These are phyloP conservation scores for Fraxinus platypoda DNA, from an alignment of 305 asterid genomes.

Conservation along the genomic window DNA sequence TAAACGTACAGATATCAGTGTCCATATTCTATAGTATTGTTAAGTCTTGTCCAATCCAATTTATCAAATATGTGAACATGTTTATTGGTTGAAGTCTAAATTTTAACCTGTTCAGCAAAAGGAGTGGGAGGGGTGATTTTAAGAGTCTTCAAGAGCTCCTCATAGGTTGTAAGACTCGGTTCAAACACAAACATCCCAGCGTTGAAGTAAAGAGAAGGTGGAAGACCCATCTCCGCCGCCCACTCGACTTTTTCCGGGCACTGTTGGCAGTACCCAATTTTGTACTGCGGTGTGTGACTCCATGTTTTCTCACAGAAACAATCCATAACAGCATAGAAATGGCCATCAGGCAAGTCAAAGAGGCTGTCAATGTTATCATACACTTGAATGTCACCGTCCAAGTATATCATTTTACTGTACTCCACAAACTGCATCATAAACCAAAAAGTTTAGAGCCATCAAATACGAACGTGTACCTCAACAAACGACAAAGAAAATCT, in stretches of 20 bases:
- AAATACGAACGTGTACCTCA: neutral
- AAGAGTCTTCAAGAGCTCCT: conserved; percentile 34
- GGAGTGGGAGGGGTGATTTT: conserved; percentile 37
- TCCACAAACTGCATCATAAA: conserved; percentile 42
- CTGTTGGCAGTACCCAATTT: conserved; percentile 46
- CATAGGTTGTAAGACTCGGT: conserved; percentile 41
- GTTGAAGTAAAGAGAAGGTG: conserved; percentile 45
- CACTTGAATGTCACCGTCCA: conserved; percentile 53
- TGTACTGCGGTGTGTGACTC: conserved; percentile 39
- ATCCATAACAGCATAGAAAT: conserved; percentile 46
- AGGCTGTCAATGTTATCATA: conserved; percentile 43
- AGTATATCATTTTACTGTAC: conserved; percentile 53
- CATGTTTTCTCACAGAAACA: conserved; percentile 52
- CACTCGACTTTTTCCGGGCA: conserved; percentile 34
- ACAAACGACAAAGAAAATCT: neutral
- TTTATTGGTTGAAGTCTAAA: neutral
- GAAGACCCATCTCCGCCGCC: conserved; percentile 39
- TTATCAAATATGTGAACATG: no score
- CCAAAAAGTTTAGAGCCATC: neutral
- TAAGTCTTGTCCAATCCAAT: neutral
- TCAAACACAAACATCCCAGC: conserved; percentile 48
- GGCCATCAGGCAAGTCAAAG: conserved; percentile 38
- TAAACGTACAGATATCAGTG: neutral
- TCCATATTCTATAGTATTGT: neutral
- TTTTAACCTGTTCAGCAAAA: conserved; percentile 42